These are phyloP conservation scores for Paramecium caudatum DNA, from an alignment of 73 alveolate genomes.

Conservation along the genomic window DNA sequence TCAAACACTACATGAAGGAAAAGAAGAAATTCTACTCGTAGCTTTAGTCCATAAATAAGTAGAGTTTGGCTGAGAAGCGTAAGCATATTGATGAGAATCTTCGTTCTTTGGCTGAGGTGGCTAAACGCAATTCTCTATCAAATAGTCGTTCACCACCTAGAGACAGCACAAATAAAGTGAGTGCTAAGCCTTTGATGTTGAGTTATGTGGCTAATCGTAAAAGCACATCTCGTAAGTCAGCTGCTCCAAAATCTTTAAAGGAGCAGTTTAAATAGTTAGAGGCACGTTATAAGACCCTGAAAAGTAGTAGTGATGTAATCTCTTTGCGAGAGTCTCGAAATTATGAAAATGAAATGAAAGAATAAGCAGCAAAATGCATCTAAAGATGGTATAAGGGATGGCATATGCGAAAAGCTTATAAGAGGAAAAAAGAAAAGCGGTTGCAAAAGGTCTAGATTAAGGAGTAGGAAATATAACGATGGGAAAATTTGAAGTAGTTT, in stretches of 20 bases:
- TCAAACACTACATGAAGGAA: slow-evolving; percentile 55
- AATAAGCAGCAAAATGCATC: background rate
- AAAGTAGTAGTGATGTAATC: background rate
- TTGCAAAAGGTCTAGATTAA: background rate
- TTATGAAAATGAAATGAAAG: slow-evolving; percentile 59
- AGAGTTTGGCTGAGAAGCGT: background rate
- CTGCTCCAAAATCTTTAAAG: background rate
- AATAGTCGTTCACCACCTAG: slow-evolving; percentile 55
- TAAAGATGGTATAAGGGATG: slow-evolving; percentile 25
- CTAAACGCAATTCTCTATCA: slow-evolving; percentile 61
- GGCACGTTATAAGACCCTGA: slow-evolving; percentile 36
- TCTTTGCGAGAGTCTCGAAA: slow-evolving; percentile 50
- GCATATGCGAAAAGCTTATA: background rate
- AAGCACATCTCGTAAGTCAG: background rate
- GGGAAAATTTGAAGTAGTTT: slow-evolving; percentile 41
- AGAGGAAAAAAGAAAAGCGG: background rate
- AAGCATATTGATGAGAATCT: slow-evolving; percentile 55
- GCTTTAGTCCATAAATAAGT: background rate
- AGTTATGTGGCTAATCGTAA: slow-evolving; percentile 49
- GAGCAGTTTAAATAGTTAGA: slow-evolving; percentile 29
- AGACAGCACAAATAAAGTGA: slow-evolving; percentile 31
- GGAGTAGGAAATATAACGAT: slow-evolving; percentile 14
- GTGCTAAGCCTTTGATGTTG: slow-evolving; percentile 49
- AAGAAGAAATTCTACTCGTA: slow-evolving; percentile 49
- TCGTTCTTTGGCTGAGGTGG: slow-evolving; percentile 44